Evolutionary conservation across 441 rosid species (phyloP).

Genomic region (Gossypium davidsonii): DNA sequence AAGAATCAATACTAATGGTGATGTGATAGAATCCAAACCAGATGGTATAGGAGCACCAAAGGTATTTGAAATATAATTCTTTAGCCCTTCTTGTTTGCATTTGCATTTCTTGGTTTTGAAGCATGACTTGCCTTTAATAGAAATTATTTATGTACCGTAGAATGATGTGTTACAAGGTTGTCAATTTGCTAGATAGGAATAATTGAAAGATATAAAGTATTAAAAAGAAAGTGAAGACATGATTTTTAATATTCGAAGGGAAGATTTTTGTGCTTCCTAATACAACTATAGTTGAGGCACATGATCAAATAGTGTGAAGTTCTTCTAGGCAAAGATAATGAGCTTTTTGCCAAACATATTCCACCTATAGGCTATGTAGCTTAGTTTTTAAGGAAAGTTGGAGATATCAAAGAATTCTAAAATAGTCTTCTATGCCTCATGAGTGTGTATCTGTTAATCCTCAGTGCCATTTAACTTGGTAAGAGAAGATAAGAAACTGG

Average conservation of each 20-base stretch:
- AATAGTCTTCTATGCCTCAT: not conserved
- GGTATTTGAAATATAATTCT: conserved; percentile 24
- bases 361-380: not conserved
- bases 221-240: not conserved
- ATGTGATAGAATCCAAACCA: conserved; percentile 40
- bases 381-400: not conserved
- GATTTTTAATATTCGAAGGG: not conserved
- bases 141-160: not conserved
- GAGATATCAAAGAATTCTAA: not conserved
- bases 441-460: not conserved
- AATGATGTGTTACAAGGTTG: not conserved
- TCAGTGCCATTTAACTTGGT: not conserved
- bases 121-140: not conserved
- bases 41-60: conserved; percentile 55
- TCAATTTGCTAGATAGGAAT: not conserved
- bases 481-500: not conserved
- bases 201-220: not conserved
- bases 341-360: not conserved
- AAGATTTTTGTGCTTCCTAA: not conserved
- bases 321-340: not conserved
- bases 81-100: not conserved
- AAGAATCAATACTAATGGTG: conserved; percentile 44
- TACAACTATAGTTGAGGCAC: not conserved
- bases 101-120: not conserved
- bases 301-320: not conserved